Percentiles rank a stretch among this genome's conserved stretches.
phyloP scores from a whole-genome alignment of 2,329 filamentous ascomycete genomes.

The Colletotrichum echinochloae region DNA sequence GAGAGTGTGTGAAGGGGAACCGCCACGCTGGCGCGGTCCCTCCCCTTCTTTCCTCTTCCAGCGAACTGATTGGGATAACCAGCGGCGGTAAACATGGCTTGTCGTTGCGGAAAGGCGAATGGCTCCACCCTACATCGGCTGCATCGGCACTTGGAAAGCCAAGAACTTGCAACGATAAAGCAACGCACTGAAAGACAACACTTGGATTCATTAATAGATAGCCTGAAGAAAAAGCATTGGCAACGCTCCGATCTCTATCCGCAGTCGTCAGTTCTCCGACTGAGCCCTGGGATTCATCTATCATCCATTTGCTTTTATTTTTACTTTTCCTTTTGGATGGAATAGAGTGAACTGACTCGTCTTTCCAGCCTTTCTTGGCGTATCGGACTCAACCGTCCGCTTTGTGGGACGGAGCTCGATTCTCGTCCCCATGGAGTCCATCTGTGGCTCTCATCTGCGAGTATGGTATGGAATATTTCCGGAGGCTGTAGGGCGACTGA shows the following conservation, averaged over 20 bases:
- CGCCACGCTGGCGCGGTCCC: not conserved
- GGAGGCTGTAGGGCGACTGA: not conserved
- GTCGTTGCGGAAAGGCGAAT: conserved; percentile 12
- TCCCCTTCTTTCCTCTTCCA: not conserved
- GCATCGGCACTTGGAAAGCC: not conserved
- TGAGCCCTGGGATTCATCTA: conserved; percentile 1
- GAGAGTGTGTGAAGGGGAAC: too few species aligned
- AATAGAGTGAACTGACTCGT: conserved; percentile 20
- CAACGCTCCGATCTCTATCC: not conserved
- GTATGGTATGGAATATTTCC: too few species aligned
- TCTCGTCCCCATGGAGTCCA: not conserved
- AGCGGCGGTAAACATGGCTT: not conserved
- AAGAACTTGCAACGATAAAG: not conserved
- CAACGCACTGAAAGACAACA: not conserved
- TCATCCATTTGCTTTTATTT: not conserved
- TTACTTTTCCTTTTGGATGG: not conserved
- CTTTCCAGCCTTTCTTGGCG: conserved; percentile 17
- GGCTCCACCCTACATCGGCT: conserved; percentile 8
- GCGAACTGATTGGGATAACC: not conserved
- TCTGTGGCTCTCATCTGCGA: not conserved
- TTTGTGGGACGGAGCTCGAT: not conserved
- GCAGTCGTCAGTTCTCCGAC: not conserved
- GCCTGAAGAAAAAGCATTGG: not conserved
- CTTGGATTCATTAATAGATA: not conserved
- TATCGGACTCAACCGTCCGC: conserved; percentile 14